phyloP scores from a whole-genome alignment of 805 yeast genomes.

The Sugiyamaella valdiviana region DNA sequence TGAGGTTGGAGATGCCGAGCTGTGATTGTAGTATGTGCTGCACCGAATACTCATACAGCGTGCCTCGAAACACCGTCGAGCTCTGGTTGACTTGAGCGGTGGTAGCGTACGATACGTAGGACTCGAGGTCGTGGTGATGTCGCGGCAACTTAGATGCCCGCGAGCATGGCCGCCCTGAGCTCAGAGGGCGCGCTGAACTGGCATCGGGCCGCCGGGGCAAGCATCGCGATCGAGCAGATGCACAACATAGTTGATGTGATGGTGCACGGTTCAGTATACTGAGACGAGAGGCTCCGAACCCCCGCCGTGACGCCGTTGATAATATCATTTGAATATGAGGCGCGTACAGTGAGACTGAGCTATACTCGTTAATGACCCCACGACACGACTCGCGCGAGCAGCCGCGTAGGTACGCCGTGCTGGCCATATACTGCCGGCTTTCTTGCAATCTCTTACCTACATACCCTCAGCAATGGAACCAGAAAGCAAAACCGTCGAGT shows the following conservation, averaged over 20 bases:
- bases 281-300: too few species aligned
- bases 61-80: conserved; percentile 49
- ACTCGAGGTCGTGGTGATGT: conserved; percentile 28
- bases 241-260: neutral
- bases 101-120: conserved; percentile 33
- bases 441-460: neutral
- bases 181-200: neutral
- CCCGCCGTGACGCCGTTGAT: neutral
- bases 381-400: too few species aligned
- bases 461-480: neutral
- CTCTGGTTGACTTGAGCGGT: conserved; percentile 37
- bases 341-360: too few species aligned
- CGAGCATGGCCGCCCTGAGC: conserved; percentile 1
- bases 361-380: too few species aligned
- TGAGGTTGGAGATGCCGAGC: conserved; percentile 36
- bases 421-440: too few species aligned
- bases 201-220: neutral
- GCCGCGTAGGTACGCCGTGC: too few species aligned
- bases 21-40: conserved; percentile 35
- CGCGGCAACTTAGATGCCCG: conserved; percentile 15
- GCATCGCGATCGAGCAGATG: neutral
- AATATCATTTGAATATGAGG: neutral
- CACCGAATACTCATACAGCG: conserved; percentile 47
- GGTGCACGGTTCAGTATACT: too few species aligned
- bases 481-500: neutral